Conservation (phyloP, 805 yeast species). For the Lipomyces lipofer region DNA sequence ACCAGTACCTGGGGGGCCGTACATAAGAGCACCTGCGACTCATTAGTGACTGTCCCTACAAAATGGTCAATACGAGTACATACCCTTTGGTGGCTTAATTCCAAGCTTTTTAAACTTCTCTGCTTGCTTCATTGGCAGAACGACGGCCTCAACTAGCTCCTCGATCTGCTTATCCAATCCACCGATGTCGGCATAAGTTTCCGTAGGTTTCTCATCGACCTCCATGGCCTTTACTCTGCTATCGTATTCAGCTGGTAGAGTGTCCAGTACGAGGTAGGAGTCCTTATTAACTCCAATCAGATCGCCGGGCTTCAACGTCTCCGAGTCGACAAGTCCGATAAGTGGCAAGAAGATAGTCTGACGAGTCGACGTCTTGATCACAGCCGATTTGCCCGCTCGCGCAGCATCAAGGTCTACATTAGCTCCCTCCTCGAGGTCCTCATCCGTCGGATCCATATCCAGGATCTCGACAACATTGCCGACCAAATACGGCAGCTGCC, state of each 20-base stretch:
- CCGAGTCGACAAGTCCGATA: conserved; percentile 92
- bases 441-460: conserved; percentile 83
- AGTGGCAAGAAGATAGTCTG: conserved; percentile 96
- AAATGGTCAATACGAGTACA: not conserved
- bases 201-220: conserved; percentile 98
- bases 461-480: conserved; percentile 95
- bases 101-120: conserved; percentile 94
- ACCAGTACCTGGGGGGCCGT: conserved; percentile 99
- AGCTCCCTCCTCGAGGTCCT: conserved; percentile 81
- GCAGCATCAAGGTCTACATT: conserved; percentile 90
- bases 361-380: conserved; percentile 93
- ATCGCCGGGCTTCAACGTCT: conserved; percentile 92
- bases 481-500: conserved; percentile 91
- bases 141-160: conserved; percentile 97
- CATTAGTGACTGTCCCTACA: too few relatives aligned
- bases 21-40: conserved; percentile 70
- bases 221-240: conserved; percentile 99
- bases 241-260: conserved; percentile 95
- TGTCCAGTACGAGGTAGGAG: conserved; percentile 87
- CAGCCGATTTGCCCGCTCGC: conserved; percentile 95
- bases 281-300: conserved; percentile 97
- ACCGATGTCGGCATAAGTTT: conserved; percentile 95
- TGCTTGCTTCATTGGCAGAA: conserved; percentile 96
- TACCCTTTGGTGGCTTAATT: conserved; percentile 94
- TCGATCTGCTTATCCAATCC: conserved; percentile 98